Base-by-base conservation (phyloP, 495 filamentous ascomycete genomes). In the Penicillium pancosmium region DNA sequence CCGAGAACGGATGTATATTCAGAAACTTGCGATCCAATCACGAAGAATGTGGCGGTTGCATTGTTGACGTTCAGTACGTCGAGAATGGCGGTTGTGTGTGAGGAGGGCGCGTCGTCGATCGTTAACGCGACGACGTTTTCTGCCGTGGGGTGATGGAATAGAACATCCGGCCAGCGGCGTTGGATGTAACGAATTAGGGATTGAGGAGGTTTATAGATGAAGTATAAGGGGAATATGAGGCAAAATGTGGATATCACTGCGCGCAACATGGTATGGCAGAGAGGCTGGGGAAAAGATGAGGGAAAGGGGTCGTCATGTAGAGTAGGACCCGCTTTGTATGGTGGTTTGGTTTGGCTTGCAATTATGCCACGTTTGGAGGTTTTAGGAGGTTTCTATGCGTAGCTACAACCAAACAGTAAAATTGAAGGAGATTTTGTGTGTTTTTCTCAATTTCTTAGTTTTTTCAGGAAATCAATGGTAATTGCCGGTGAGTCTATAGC, bases 91-190 rank as follows among this genome's bases (percentile, higher is more conserved):
- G 64, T 57, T 2, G 92, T 96, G 67, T 90, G 83, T 46, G 81
- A 72, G 1, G 88, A 91, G 3, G 91, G 91, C 18, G 83, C 87
- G 73, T 95, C 91, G 75, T 95, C 91, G 70, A 96, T 88, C 5
- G 90, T 93, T 27, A 96, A 80, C 2, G 90, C 91, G 13, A 94
- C 79, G 7, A 91, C 65, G 56, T 87, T 88, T 51, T 79, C 73
- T 27, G 70, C 55, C 0, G 82, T 77, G 9, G 79, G 73, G 13
- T 90, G 76, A 49, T 86, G 86, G 78, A 84, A 95, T 44, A 95
- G 79, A 18, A 93, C 86, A 65, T 91, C 84, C 6, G 91, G 89
- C 84, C 86, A 91, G 33, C 81, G 84, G 57, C 74, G 77, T 64
- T 87, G 80, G 58, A 92, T 82, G 72, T 87, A 88, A 38, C 74